Evolutionary conservation across 306 rosid species (phyloP), one percentile per base, ranked within the genome.

Genomic region (apple (Malus domestica)): DNA sequence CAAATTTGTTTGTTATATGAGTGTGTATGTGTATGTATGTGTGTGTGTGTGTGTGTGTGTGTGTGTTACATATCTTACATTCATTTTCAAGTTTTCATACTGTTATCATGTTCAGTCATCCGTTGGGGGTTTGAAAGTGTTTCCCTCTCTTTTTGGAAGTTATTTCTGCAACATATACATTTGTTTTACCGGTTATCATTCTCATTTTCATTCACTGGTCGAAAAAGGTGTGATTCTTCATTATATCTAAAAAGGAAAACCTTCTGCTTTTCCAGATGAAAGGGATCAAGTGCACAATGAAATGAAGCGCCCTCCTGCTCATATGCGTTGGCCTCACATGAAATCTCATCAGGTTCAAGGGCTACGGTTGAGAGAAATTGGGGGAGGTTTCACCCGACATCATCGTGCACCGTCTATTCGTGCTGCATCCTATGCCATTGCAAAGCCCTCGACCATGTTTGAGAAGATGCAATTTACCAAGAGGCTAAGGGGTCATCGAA

Each of bases 281-380:
- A 83, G 68, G 82, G 89, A 86, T 74, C 86, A 90, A 78, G 81
- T 75, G 70, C 76, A 67, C 78, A 75, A 82, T 64, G 84, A 84
- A 76, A 83, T 81, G 55, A 88, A 82, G 74, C 78, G 67, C 11
- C 97, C 96, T 62, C 88, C 93, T 74, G 44, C 93, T 76, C 79
- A 90, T 76, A 84, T 96, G 93, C 99, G 96, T 59, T 96, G 99
- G 99, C 99, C 99, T 87, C 99, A 96, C 82, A 86, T 90, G 87
- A 92, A 89, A 88, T 98, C 98, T 69, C 92, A 96, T 87, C 97
- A 93, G 81, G 92, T 96, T 81, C 98, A 86, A 71, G 99, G 98
- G 76, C 83, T 96, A 68, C 66, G 85, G 84, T 90, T 96, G 83
- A 92, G 99, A 84, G 99, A 96, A 88, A 90, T 96, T 73, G 99